Conservation (phyloP, 2,329 filamentous ascomycete species). For the Scedosporium minutisporum region DNA sequence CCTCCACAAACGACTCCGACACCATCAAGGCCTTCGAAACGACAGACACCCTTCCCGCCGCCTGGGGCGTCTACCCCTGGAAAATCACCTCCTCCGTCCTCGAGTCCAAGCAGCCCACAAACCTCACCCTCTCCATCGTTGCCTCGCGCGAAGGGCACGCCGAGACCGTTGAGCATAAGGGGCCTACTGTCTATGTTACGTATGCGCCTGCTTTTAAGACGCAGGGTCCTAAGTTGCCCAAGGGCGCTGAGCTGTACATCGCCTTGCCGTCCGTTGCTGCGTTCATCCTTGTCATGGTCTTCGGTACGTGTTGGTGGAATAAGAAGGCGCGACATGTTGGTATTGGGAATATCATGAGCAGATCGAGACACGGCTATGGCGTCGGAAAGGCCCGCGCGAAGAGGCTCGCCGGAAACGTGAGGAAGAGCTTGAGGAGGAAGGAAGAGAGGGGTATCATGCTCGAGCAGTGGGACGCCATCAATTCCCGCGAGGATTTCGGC, state of each 20-base stretch:
- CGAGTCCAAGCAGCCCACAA: conserved; percentile 26
- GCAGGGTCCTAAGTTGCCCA: conserved; percentile 20
- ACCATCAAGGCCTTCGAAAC: conserved; percentile 27
- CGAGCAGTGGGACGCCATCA: neutral
- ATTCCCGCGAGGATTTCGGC: neutral
- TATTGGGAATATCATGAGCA: conserved; percentile 43
- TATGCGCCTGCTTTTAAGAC: conserved; percentile 22
- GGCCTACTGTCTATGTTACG: conserved; percentile 32
- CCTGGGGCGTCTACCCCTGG: conserved; percentile 39
- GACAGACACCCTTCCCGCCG: conserved; percentile 23
- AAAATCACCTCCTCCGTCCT: conserved; percentile 28
- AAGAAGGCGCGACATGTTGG: conserved; percentile 37
- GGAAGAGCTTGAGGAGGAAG: conserved; percentile 8
- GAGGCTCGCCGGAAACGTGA: conserved; percentile 16
- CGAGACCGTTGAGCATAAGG: conserved; percentile 21
- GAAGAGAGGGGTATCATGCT: conserved; percentile 10
- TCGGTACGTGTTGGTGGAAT: conserved; percentile 50
- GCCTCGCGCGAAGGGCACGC: conserved; percentile 22
- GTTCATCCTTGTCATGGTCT: conserved; percentile 33
- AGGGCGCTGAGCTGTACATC: conserved; percentile 37
- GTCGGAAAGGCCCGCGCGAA: conserved; percentile 26
- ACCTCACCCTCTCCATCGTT: conserved; percentile 38
- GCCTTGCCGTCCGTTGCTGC: conserved; percentile 42
- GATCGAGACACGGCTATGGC: conserved; percentile 34
- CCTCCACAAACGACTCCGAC: conserved; percentile 28